Conservation (phyloP, 176 grass and related monocot species). For the Panicum miliaceum region DNA sequence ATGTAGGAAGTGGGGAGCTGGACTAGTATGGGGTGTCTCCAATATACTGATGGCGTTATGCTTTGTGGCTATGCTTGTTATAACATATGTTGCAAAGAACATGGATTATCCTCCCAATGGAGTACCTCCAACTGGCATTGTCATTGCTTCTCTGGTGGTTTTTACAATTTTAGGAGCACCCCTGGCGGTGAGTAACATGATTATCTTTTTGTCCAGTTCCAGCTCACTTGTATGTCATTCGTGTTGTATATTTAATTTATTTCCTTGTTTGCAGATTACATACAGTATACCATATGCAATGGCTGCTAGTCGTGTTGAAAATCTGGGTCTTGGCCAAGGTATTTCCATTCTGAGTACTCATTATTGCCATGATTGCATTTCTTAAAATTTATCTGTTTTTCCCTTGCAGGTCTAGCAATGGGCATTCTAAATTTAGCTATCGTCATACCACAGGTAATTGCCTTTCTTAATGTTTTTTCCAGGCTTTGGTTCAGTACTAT, state of each 20-base stretch:
- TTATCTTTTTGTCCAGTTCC: conserved; percentile 3
- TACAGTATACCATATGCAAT: conserved; percentile 99
- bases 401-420: conserved; percentile 79
- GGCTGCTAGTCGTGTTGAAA: conserved; percentile 80
- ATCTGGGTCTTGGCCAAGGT: conserved; percentile 92
- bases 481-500: not conserved
- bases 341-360: conserved; percentile 27
- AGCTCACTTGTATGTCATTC: not conserved
- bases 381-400: conserved; percentile 10
- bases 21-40: conserved; percentile 89
- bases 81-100: conserved; percentile 78
- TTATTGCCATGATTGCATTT: conserved; percentile 23
- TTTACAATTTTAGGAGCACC: conserved; percentile 89
- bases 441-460: conserved; percentile 86
- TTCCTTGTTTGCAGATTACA: conserved; percentile 69
- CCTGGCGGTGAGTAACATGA: conserved; percentile 58
- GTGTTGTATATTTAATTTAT: conserved; percentile 34
- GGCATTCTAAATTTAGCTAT: conserved; percentile 97
- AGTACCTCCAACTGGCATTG: conserved; percentile 66
- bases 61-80: conserved; percentile 87
- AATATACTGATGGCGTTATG: conserved; percentile 95
- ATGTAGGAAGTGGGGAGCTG: conserved; percentile 89
- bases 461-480: conserved; percentile 11
- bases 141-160: conserved; percentile 70
- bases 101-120: conserved; percentile 63